These are phyloP conservation scores for Penicillium psychrofluorescens DNA, from an alignment of 495 filamentous ascomycete species.

Conservation along the genomic window DNA sequence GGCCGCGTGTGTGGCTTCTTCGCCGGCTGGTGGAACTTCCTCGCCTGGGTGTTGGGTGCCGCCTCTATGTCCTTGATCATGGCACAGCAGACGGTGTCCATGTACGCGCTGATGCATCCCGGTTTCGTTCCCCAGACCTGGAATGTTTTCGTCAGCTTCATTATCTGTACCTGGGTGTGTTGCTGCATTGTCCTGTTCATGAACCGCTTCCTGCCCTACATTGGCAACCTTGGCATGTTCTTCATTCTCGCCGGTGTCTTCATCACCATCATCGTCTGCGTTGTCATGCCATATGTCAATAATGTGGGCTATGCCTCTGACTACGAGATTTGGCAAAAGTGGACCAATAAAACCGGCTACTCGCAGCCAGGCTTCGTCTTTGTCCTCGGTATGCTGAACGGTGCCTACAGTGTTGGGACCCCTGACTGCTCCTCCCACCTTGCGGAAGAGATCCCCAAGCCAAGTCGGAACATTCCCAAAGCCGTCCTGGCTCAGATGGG, in stretches of 20 bases:
- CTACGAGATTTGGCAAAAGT: conserved; percentile 55
- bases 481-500: conserved; percentile 43
- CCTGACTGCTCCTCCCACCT: conserved; percentile 72
- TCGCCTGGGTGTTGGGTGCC: conserved; percentile 62
- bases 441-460: conserved; percentile 73
- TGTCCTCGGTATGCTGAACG: conserved; percentile 74
- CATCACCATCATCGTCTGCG: conserved; percentile 66
- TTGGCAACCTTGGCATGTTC: conserved; percentile 61
- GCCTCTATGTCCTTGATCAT: conserved; percentile 64
- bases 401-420: conserved; percentile 77
- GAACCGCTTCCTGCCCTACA: conserved; percentile 58
- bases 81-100: conserved; percentile 56
- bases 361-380: conserved; percentile 67
- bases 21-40: conserved; percentile 72
- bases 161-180: conserved; percentile 60
- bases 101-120: conserved; percentile 67
- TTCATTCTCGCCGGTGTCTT: conserved; percentile 62
- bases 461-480: conserved; percentile 41
- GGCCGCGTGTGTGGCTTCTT: conserved; percentile 69
- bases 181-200: conserved; percentile 60
- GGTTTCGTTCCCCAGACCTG: conserved; percentile 55
- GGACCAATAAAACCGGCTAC: conserved; percentile 64
- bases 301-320: conserved; percentile 43
- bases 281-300: conserved; percentile 58
- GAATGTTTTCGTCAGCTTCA: conserved; percentile 68